Evolutionary conservation across 768 basidiomycete genomes (phyloP), one percentile per base, ranked within the genome.

Genomic region (Collybia sordida): DNA sequence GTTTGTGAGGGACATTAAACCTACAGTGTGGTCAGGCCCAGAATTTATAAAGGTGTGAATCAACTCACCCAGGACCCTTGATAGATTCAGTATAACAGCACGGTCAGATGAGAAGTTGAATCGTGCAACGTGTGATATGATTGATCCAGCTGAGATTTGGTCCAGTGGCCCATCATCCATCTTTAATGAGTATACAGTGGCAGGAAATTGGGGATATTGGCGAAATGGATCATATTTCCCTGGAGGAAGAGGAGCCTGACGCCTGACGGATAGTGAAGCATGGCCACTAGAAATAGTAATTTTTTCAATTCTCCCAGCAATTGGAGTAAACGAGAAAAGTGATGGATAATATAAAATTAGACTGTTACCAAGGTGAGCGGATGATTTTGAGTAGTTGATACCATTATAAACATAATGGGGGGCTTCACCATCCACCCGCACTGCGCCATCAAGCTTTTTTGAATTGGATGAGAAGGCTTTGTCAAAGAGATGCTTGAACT

Each of bases 331-430:
- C n/a, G 47, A 37, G 2, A 24, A 3, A 18, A 5, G 14, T 15
- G 15, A 18, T 25, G 47, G 47, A 12, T 39, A 49, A 25, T 49
- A 49, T 18, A 49, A 3, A 8, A 50, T 41, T 18, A 50, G 25
- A 19, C 49, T 50, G 21, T 50, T 50, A n/a, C 49, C 49, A 2
- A 50, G 49, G 25, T 50, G 49, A 22, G 49, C 43, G 4, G 49
- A 42, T 22, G 40, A 7, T 12, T 22, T 15, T 19, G 49, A 50
- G 27, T 17, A 50, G 6, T 34, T 31, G 1, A 34, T 21, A 11
- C 42, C 49, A 37, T 42, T 42, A 19, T 50, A 18, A 2, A 2
- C 9, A 43, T 42, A 42, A 24, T 43, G 41, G 9, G 49, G 41
- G 31, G 34, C 41, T 42, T 50, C 49, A 17, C n/a, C 35, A 39